Percentiles rank a stretch among this genome's conserved stretches.
These are phyloP conservation scores for Bryoglossum gracile DNA, from an alignment of 495 filamentous ascomycete species.

Conservation along the genomic window DNA sequence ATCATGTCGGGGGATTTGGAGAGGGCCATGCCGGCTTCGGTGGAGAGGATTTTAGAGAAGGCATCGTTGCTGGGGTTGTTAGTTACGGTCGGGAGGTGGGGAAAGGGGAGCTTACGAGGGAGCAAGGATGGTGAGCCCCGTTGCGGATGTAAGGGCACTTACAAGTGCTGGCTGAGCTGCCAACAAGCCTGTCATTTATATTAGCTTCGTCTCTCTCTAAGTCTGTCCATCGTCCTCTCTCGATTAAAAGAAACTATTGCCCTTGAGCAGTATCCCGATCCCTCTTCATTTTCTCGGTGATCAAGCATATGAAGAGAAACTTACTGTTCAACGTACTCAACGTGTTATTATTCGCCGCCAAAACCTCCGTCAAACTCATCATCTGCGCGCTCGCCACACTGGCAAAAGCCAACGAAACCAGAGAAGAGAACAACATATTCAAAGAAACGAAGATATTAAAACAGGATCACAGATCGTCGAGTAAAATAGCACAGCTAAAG, in stretches of 20 bases:
- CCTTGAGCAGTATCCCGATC: no score
- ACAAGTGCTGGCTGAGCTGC: constrained; percentile 33
- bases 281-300: no score
- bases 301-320: constrained; percentile 3
- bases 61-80: no score
- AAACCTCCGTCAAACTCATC: constrained; percentile 29
- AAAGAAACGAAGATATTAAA: neutral
- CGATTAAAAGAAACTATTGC: no score
- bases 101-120: no score
- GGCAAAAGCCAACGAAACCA: no score
- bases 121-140: constrained; percentile 56
- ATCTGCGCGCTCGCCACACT: constrained; percentile 27
- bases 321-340: constrained; percentile 36
- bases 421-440: no score
- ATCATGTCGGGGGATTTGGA: constrained; percentile 31
- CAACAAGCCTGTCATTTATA: constrained; percentile 30
- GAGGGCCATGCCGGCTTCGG: constrained; percentile 20
- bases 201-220: no score
- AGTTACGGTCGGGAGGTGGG: no score
- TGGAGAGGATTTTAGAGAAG: constrained; percentile 33
- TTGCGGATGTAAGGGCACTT: constrained; percentile 31
- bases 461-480: neutral
- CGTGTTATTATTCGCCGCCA: constrained; percentile 31
- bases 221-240: no score
- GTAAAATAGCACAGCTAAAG: neutral